Base-by-base conservation (phyloP, 441 rosid genomes). In the Pelargonium cotyledonis region DNA sequence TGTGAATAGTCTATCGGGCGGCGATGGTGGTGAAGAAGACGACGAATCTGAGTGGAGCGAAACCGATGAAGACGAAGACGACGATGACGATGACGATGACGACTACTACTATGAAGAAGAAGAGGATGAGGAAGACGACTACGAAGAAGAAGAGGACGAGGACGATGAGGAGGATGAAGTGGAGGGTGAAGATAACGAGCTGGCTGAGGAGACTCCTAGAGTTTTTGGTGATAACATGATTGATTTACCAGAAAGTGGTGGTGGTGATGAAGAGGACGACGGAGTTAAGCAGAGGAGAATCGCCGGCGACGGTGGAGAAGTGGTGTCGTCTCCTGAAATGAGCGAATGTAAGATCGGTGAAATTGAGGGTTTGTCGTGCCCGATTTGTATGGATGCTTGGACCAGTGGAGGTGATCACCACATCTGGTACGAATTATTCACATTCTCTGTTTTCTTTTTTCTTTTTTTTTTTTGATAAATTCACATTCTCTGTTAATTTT, bases 381-480 rank as follows among this genome's bases (percentile, higher is more conserved):
- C 94, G 14, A 90, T 93, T 55, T 93, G 98, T 49, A 82, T 89
- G 94, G 94, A 93, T 46, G 76, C 84, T 66, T 90, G 97, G 94
- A 84, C 91, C 10, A 79, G 75, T 40, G 73, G 68, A 23, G 97
- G 96, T 19, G 86, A 82, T 35, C 97, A 93, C 74, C 90, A 84
- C 65, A 73, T 90, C 78, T 85, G 94, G 96, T 90, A 26, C 15
- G 70, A 35, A 63, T 15, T 21, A n/a, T 14, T 2, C 65, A 21
- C 8, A 9, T 61, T 12, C n/a, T 61, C 23, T 60, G 60, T 31
- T 58, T 43, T 23, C 11, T 14, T 40, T 62, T 53, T n/a, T n/a
- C n/a, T n/a, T n/a, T n/a, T n/a, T n/a, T n/a, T n/a, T n/a, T n/a
- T n/a, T n/a, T n/a, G n/a, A n/a, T n/a, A n/a, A n/a, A n/a, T 14